Conservation (phyloP, 768 basidiomycete species). For the Tephrocybe sp. region DNA sequence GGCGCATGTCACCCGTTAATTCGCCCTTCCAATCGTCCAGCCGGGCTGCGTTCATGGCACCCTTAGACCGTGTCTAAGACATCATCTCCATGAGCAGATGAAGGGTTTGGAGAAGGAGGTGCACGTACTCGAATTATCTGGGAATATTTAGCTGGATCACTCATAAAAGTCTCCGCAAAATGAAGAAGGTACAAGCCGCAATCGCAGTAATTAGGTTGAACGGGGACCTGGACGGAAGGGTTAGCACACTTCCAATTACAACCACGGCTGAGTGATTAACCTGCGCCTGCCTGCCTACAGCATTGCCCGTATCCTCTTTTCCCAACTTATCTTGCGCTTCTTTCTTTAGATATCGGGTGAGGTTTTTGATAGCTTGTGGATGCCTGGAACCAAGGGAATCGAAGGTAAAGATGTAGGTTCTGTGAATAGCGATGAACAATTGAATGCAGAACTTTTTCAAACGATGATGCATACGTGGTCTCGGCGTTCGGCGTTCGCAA, state of each 20-base stretch:
- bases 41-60: conserved; percentile 35
- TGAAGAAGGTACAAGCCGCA: conserved; percentile 94
- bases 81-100: not conserved
- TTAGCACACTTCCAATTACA: not conserved
- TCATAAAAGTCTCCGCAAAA: conserved; percentile 77
- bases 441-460: not conserved
- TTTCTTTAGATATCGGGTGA: conserved; percentile 65
- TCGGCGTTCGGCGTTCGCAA: not conserved
- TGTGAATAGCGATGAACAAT: conserved; percentile 25
- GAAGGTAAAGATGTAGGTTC: conserved; percentile 82
- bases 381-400: conserved; percentile 88
- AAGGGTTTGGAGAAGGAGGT: not conserved
- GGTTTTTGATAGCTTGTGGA: conserved; percentile 55
- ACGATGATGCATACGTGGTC: not conserved
- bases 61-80: conserved; percentile 25
- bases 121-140: conserved; percentile 46
- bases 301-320: conserved; percentile 33
- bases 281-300: conserved; percentile 49
- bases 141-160: conserved; percentile 52
- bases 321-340: conserved; percentile 79
- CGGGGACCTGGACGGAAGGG: conserved; percentile 64
- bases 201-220: conserved; percentile 87
- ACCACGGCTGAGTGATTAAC: conserved; percentile 34
- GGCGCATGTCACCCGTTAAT: conserved; percentile 46
- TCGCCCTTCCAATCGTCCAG: conserved; percentile 53